These are phyloP conservation scores for Monilinia fructigena DNA, from an alignment of 2,329 filamentous ascomycete species.

Conservation along the genomic window DNA sequence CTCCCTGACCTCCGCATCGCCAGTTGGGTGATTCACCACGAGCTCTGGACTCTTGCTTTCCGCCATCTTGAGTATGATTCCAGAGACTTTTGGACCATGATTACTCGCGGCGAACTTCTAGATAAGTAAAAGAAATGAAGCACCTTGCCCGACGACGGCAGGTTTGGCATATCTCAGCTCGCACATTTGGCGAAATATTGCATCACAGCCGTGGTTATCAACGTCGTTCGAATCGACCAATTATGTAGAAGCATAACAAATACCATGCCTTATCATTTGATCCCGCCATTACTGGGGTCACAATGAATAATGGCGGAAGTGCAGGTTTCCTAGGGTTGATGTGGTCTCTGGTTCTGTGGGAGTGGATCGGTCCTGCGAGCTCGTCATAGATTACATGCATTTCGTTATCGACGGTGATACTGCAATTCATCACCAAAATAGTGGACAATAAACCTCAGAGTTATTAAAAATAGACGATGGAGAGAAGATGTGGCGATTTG, in stretches of 20 bases:
- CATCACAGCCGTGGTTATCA: not conserved
- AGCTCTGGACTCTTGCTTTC: constrained; percentile 9
- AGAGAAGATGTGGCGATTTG: not conserved
- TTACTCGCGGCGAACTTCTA: not conserved
- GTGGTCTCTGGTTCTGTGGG: not conserved
- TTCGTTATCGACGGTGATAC: constrained; percentile 8
- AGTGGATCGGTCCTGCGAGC: constrained; percentile 7
- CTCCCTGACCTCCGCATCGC: not conserved
- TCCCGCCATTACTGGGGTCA: not conserved
- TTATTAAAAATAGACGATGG: not conserved
- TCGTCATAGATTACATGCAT: constrained; percentile 17
- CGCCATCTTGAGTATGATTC: not conserved
- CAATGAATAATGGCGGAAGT: not conserved
- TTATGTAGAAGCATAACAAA: not conserved
- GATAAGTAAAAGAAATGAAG: not conserved
- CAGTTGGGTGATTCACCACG: not conserved
- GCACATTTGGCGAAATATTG: constrained; percentile 6
- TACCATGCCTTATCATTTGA: not conserved
- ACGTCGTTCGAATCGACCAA: not conserved
- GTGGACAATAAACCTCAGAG: not conserved
- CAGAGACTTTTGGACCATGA: not conserved
- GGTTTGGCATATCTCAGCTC: not conserved
- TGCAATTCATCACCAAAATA: not conserved
- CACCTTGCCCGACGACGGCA: not conserved
- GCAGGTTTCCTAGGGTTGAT: not conserved